These are phyloP conservation scores for Globisporangium ultimum DNA, from an alignment of 352 stramenopile species.

Conservation along the genomic window DNA sequence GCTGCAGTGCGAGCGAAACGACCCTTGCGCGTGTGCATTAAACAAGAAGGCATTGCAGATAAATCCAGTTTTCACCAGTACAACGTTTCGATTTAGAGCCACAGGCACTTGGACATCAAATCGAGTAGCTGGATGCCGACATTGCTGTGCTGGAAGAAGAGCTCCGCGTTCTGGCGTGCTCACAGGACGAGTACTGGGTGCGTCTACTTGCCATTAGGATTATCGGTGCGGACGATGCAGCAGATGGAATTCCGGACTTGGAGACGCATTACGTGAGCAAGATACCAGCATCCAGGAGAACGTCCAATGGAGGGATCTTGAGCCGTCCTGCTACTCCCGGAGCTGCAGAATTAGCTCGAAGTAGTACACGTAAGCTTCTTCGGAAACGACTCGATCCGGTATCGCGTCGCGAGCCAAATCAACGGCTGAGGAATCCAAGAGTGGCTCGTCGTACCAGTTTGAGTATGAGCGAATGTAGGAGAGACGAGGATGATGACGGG, in stretches of 20 bases:
- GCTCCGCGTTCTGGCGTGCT: slow-evolving; percentile 28
- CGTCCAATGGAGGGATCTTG: not conserved
- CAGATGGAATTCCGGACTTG: slow-evolving; percentile 50
- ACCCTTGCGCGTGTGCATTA: slow-evolving; percentile 28
- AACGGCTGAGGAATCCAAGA: no score
- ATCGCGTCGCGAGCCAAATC: no score
- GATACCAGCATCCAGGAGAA: slow-evolving; percentile 26
- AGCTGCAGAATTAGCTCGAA: no score
- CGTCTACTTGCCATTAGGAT: slow-evolving; percentile 67
- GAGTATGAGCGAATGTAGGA: no score
- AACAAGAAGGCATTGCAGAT: slow-evolving; percentile 35
- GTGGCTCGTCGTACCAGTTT: no score
- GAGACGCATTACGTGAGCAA: slow-evolving; percentile 44
- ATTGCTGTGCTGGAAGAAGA: slow-evolving; percentile 46
- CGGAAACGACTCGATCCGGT: no score
- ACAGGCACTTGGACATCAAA: slow-evolving; percentile 19
- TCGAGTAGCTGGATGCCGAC: slow-evolving; percentile 60
- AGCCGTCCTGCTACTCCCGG: no score
- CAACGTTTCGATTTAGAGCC: no score
- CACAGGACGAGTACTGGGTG: slow-evolving; percentile 52
- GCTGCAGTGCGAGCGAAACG: slow-evolving; percentile 36
- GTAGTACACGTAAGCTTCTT: no score
- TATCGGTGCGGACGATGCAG: slow-evolving; percentile 44
- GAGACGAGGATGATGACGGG: no score
- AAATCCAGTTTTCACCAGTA: not conserved